These are phyloP conservation scores for Podospora sp. DNA, from an alignment of 495 filamentous ascomycete species.

Conservation along the genomic window DNA sequence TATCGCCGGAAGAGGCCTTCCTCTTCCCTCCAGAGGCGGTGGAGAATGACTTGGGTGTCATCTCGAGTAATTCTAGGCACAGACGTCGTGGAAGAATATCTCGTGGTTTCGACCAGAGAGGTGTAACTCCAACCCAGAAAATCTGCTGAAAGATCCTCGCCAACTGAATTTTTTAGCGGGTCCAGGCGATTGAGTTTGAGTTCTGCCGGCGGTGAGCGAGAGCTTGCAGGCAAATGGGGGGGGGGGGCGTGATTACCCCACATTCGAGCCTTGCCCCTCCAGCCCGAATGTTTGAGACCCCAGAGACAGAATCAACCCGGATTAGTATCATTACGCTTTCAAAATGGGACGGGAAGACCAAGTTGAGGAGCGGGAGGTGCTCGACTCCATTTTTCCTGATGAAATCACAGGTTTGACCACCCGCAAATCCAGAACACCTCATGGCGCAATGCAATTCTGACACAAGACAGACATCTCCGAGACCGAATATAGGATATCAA, in stretches of 20 bases:
- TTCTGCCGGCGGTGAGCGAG: conserved; percentile 33
- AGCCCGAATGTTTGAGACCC: conserved; percentile 2
- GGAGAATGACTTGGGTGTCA: conserved; percentile 32
- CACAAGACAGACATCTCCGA: conserved; percentile 75
- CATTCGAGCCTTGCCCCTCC: not conserved
- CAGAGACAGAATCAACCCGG: no score
- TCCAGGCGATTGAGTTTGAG: not conserved
- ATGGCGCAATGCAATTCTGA: not conserved
- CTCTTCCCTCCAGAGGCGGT: conserved; percentile 39
- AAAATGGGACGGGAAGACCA: conserved; percentile 94
- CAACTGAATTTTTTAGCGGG: conserved; percentile 27
- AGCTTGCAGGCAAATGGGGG: conserved; percentile 40
- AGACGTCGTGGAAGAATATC: not conserved
- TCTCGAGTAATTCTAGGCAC: conserved; percentile 2
- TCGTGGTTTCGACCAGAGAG: not conserved
- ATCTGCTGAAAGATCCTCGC: conserved; percentile 18
- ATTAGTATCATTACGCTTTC: not conserved
- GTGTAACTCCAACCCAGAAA: conserved; percentile 2
- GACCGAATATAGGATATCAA: conserved; percentile 79
- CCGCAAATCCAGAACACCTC: not conserved
- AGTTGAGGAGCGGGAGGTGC: conserved; percentile 91
- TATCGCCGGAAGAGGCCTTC: conserved; percentile 43
- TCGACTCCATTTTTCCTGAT: conserved; percentile 97
- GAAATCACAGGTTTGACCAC: conserved; percentile 78
- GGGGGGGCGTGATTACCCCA: not conserved